Base-by-base conservation (phyloP, 2,329 filamentous ascomycete species). In the Aspergillus fijiensis region DNA sequence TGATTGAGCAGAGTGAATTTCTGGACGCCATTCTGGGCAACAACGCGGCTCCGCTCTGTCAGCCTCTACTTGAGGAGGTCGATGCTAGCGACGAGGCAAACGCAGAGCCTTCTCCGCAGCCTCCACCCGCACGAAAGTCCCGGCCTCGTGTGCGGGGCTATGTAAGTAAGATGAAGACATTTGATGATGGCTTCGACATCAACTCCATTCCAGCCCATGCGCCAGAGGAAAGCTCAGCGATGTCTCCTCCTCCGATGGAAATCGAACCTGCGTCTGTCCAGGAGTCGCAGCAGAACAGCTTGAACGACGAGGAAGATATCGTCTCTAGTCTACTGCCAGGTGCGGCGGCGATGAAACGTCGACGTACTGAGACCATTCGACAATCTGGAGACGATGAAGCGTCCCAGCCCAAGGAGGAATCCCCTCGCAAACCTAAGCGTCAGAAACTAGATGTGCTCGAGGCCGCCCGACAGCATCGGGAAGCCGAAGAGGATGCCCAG, bases 1-100 rank as follows among this genome's bases (percentile, higher is more conserved):
- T 92, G 2, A 88, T 97, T 56, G 87, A 94, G 67, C 92, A 97
- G 70, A 92, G 89, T 60, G 93, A 97, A 68, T 96, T 99, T 63
- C 82, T 99, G 2, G 92, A 96, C 73, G 90, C 90, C 1, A 95
- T 99, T 50, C 78, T 98, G 29, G 87, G 82, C n/a, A 89, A 89
- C 54, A 89, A 98, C 76, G 86, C 91, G 6, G 86, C 84, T 60
- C 83, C 85, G 49, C 80, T 98, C 21, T 87, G 90, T 60, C 85
- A 87, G 42, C 84, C 87, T 5, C 82, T 96, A 5, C 75, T 77
- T 12, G 74, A 77, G 64, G 77, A 77, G 64, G 77, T 85, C 47
- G 81, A 81, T 42, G 60, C 71, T 65, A 53, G 75, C 62, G 60
- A 70, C 48, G 50, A 59, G 9, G 47, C 58, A 27, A 60, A 29